Evolutionary conservation across 2,329 filamentous ascomycete species (phyloP).

Genomic region (Chaetomium olivaceum): DNA sequence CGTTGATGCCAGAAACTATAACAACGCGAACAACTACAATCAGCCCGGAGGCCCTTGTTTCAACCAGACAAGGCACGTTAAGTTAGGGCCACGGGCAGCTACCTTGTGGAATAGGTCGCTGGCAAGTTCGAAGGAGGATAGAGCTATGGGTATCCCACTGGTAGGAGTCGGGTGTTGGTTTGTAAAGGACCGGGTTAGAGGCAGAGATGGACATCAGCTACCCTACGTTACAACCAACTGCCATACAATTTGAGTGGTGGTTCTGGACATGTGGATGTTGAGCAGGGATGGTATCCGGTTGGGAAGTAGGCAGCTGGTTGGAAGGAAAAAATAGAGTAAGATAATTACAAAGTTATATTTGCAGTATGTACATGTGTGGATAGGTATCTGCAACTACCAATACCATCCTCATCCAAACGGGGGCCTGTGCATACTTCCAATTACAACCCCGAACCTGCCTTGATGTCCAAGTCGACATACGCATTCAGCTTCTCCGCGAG

Average conservation of each 20-base stretch:
- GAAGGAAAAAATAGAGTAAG: neutral
- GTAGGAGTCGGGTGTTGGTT: neutral
- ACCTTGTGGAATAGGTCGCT: too few species aligned
- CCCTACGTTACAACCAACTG: neutral
- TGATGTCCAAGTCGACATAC: conserved; percentile 40
- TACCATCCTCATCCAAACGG: neutral
- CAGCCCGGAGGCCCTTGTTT: too few species aligned
- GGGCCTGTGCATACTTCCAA: neutral
- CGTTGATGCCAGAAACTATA: too few species aligned
- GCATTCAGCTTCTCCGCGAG: conserved; percentile 37
- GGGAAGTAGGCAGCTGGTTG: neutral
- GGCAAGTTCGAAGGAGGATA: too few species aligned
- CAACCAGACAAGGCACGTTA: too few species aligned
- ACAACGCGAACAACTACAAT: too few species aligned
- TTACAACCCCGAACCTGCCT: conserved; percentile 26
- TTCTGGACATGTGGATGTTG: neutral
- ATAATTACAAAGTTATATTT: neutral
- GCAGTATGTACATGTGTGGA: neutral
- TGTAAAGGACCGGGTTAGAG: neutral
- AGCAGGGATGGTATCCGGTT: neutral
- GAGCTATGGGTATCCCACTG: neutral
- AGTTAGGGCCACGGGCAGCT: too few species aligned
- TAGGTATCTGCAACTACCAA: neutral
- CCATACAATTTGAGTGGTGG: neutral
- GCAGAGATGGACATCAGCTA: neutral